A percentile compares a stretch with the other conserved stretches of the same genome.
phyloP scores from a whole-genome alignment of 2,329 filamentous ascomycete genomes.

The Botryotinia globosa region DNA sequence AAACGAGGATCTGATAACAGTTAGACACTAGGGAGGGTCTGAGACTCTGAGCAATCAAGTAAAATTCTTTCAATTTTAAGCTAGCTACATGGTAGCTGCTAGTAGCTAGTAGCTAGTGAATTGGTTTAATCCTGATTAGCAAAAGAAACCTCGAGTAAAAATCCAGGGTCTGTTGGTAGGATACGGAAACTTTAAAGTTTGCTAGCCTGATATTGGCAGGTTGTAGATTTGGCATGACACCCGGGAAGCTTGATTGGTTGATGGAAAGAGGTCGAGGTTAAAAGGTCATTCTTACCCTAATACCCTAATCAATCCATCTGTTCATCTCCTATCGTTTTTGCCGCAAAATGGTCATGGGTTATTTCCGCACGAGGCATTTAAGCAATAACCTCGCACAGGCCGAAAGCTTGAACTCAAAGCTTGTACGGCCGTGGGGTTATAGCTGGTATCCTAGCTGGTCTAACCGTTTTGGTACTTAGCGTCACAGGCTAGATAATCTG shows the following conservation, averaged over 20 bases:
- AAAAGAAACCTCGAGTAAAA: not conserved
- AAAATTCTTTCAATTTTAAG: not conserved
- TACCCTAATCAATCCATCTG: not conserved
- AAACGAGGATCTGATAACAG: slow-evolving; percentile 20
- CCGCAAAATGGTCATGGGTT: no score
- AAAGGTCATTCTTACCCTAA: not conserved
- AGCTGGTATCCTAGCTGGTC: not conserved
- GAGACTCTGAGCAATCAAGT: not conserved
- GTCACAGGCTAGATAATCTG: not conserved
- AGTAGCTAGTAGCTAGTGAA: not conserved
- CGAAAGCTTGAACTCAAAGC: not conserved
- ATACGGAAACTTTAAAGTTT: not conserved
- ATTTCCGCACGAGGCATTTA: not conserved
- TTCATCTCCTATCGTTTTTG: not conserved
- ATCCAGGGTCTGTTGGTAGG: not conserved
- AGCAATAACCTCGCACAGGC: no score
- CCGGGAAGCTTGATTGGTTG: not conserved
- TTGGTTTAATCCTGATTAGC: not conserved
- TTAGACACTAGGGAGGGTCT: not conserved
- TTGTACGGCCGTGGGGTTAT: not conserved
- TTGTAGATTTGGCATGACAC: slow-evolving; percentile 11
- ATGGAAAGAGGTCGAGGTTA: not conserved
- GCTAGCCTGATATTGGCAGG: not conserved
- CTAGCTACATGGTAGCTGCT: no score
- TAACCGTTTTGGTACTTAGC: not conserved